A percentile compares a stretch with the other conserved stretches of the same genome.
These are phyloP conservation scores for Aspergillus nomiae DNA, from an alignment of 2,329 filamentous ascomycete genomes.

Conservation along the genomic window DNA sequence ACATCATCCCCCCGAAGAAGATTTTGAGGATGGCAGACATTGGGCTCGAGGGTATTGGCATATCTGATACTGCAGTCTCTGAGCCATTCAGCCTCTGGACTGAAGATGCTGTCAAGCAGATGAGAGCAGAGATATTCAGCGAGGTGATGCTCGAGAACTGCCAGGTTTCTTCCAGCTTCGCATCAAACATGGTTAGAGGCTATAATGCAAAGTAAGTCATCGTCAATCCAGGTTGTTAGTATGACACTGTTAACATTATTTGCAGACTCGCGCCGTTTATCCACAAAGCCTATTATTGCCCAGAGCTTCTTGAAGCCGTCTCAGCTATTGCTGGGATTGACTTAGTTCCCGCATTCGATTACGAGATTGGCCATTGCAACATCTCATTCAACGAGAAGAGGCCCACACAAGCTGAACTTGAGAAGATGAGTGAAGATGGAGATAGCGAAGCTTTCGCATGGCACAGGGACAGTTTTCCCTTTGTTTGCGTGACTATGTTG, in stretches of 20 bases:
- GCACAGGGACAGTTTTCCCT: slow-evolving; percentile 59
- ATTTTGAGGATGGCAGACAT: slow-evolving; percentile 61
- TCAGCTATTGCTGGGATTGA: background rate
- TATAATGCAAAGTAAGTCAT: background rate
- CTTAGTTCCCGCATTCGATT: background rate
- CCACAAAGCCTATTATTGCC: background rate
- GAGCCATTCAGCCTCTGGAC: slow-evolving; percentile 66
- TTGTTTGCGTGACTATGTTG: slow-evolving; percentile 66
- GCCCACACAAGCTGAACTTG: background rate
- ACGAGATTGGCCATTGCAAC: slow-evolving; percentile 1
- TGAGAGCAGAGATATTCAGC: slow-evolving; percentile 61
- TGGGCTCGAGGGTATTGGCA: slow-evolving; percentile 51
- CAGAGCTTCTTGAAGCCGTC: background rate
- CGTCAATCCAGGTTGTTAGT: background rate
- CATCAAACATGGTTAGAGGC: slow-evolving; percentile 52
- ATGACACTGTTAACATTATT: background rate
- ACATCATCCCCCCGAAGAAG: slow-evolving; percentile 51
- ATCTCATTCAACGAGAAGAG: background rate
- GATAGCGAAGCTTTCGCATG: slow-evolving; percentile 40
- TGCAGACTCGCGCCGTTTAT: background rate
- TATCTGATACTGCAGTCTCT: slow-evolving; percentile 63
- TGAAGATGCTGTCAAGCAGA: slow-evolving; percentile 59
- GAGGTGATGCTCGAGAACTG: slow-evolving; percentile 58
- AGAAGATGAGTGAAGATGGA: background rate
- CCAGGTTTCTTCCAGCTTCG: slow-evolving; percentile 59